Evolutionary conservation across 2,329 filamentous ascomycete genomes (phyloP), one percentile per base, ranked within the genome.

Genomic region (Colletotrichum lupini): DNA sequence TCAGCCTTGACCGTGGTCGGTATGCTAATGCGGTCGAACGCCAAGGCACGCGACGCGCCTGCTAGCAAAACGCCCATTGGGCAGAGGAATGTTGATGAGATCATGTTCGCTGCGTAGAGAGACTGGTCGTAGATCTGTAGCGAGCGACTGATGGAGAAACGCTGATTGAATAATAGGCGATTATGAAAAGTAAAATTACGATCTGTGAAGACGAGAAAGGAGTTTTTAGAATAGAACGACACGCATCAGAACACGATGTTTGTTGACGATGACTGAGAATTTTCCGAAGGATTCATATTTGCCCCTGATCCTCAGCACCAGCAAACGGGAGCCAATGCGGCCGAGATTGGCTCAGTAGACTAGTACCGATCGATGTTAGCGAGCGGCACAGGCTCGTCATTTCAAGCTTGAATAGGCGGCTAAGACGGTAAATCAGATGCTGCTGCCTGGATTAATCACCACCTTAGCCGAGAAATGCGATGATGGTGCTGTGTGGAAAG

Each of bases 1-100:
- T 75, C 75, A 11, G 67, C 67, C 16, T 70, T 26, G 26, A 70
- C 67, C 12, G 60, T 59, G 11, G 60, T 35, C 14, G 28, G 42
- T 28, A 70, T 70, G 52, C 67, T 56, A 4, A 70, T 69, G 5
- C 35, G 46, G 1, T 49, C 35, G 11, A 69, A 59, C 11, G 60
- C 67, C 16, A 59, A 5, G 28, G 14, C 49, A 22, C 55, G 24
- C 2, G 60, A 65, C 22, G 30, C 60, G 8, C 52, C 59, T 19
- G 28, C 61, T 28, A 66, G 30, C 28, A 52, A 28, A 37, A 66
- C 32, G 35, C n/a, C 68, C 22, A 70, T 11, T 4, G 63, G 53
- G 24, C 19, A 35, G 8, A 66, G 53, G 1, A 46, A 24, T 9
- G 32, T 30, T 5, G 24, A 49, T 7, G 35, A 30, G 35, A 66